These are phyloP conservation scores for Chaetomidium leptoderma DNA, from an alignment of 495 filamentous ascomycete species.

Conservation along the genomic window DNA sequence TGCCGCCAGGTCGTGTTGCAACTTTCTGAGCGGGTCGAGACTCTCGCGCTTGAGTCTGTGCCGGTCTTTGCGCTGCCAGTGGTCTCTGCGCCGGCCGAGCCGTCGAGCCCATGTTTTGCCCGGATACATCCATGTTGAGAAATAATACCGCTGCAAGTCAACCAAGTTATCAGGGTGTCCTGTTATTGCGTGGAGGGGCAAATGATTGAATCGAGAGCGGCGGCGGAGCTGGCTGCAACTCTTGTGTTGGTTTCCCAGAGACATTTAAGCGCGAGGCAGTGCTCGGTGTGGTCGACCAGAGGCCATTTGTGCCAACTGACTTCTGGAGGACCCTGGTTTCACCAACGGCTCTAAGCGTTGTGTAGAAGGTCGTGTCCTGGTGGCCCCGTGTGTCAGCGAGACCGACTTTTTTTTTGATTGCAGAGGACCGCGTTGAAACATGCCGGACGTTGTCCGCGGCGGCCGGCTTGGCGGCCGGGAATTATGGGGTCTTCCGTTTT, in stretches of 20 bases:
- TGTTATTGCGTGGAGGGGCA: neutral
- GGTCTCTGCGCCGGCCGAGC: neutral
- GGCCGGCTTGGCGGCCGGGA: slow-evolving; percentile 4
- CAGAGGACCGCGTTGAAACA: neutral
- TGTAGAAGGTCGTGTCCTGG: neutral
- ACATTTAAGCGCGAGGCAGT: neutral
- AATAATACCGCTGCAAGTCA: too few species aligned
- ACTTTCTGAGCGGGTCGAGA: neutral
- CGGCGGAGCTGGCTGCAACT: too few species aligned
- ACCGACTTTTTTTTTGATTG: neutral
- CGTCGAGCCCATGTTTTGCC: neutral
- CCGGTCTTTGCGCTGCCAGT: neutral
- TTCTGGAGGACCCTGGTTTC: neutral
- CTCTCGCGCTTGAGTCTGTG: neutral
- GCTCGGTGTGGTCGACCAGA: too few species aligned
- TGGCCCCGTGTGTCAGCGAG: neutral
- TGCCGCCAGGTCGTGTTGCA: neutral
- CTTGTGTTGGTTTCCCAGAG: neutral
- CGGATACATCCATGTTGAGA: neutral
- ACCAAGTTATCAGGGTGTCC: too few species aligned
- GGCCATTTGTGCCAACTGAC: neutral
- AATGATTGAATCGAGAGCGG: neutral
- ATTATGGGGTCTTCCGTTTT: neutral
- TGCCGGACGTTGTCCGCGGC: neutral
- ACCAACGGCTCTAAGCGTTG: neutral